Base-by-base conservation (phyloP, 1,284 basidiomycete genomes). In the Mycena sp. region DNA sequence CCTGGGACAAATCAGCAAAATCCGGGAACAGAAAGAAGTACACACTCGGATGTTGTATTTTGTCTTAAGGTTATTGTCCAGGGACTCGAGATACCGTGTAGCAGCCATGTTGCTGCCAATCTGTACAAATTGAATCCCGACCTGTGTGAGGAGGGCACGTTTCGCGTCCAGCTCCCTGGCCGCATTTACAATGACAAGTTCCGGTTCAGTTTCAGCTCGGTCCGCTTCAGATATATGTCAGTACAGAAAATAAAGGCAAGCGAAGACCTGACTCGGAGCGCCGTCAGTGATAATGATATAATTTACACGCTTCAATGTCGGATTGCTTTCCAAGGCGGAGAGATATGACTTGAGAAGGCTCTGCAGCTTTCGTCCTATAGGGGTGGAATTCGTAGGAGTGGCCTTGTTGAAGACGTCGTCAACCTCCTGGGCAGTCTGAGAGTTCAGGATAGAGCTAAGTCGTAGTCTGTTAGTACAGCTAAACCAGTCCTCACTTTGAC, bases 281-380 rank as follows among this genome's bases (percentile, higher is more conserved):
- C 85, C 85, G 67, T 86, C 85, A 0, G 85, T 87, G 21, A 87
- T 76, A 17, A 86, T 73, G 28, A 87, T 77, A 57, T 78, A 80
- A 64, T 85, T 85, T n/a, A 84, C 73, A 1, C 53, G 57, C 53
- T 81, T 76, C 50, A 63, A 49, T 10, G 17, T 26, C 26, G 61
- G 56, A 28, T 63, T 54, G 21, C 6, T 26, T 26, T 35, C 17
- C 1, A 83, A 71, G n/a, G 63, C 63, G 1, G 72, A 59, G n/a
- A 83, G 56, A 65, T 85, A 85, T 14, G 69, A 68, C 21, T 72
- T 41, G 5, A 85, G 65, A 10, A 85, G 71, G 21, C 69, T 61
- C 25, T 82, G 77, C 6, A 86, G 72, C 58, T 75, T 77, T 44
- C 72, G 71, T 17, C 81, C 83, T 2, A 83, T 80, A 3, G 80